A percentile compares a stretch with the other conserved stretches of the same genome.
These are phyloP conservation scores for Penicillium bialowiezense DNA, from an alignment of 495 filamentous ascomycete species.

Conservation along the genomic window DNA sequence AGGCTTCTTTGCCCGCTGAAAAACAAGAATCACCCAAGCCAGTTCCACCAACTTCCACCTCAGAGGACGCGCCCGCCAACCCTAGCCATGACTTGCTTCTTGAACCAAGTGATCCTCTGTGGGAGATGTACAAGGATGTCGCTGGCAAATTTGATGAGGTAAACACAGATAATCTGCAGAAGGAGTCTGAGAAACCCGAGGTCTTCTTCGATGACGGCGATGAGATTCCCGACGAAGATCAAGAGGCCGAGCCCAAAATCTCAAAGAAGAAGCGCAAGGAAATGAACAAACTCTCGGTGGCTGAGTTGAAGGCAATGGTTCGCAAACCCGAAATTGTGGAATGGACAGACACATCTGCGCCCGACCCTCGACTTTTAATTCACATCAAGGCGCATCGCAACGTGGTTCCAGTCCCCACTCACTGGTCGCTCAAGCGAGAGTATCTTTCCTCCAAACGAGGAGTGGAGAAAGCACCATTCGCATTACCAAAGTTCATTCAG, in stretches of 20 bases:
- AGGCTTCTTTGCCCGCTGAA: slow-evolving; percentile 4
- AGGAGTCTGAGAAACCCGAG: slow-evolving; percentile 79
- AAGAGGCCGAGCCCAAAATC: slow-evolving; percentile 61
- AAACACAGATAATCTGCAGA: slow-evolving; percentile 56
- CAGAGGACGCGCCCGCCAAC: slow-evolving; percentile 31
- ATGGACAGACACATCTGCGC: slow-evolving; percentile 93
- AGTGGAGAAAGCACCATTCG: slow-evolving; percentile 90
- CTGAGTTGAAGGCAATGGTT: slow-evolving; percentile 90
- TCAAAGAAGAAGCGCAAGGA: slow-evolving; percentile 94
- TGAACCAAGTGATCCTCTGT: slow-evolving; percentile 72
- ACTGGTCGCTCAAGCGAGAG: slow-evolving; percentile 95
- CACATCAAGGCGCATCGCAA: slow-evolving; percentile 95
- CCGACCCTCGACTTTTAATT: slow-evolving; percentile 84
- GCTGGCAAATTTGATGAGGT: slow-evolving; percentile 68
- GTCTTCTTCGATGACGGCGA: slow-evolving; percentile 84
- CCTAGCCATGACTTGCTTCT: slow-evolving; percentile 34
- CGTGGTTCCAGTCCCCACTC: slow-evolving; percentile 87
- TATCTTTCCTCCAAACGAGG: slow-evolving; percentile 95
- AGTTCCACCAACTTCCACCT: slow-evolving; percentile 6
- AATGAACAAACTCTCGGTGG: slow-evolving; percentile 86
- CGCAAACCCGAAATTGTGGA: slow-evolving; percentile 91
- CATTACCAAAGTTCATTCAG: slow-evolving; percentile 93
- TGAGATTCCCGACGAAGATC: slow-evolving; percentile 85
- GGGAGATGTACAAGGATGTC: slow-evolving; percentile 76
- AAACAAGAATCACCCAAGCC: neutral